These are phyloP conservation scores for Xylaria nigripes DNA, from an alignment of 495 filamentous ascomycete genomes.

Conservation along the genomic window DNA sequence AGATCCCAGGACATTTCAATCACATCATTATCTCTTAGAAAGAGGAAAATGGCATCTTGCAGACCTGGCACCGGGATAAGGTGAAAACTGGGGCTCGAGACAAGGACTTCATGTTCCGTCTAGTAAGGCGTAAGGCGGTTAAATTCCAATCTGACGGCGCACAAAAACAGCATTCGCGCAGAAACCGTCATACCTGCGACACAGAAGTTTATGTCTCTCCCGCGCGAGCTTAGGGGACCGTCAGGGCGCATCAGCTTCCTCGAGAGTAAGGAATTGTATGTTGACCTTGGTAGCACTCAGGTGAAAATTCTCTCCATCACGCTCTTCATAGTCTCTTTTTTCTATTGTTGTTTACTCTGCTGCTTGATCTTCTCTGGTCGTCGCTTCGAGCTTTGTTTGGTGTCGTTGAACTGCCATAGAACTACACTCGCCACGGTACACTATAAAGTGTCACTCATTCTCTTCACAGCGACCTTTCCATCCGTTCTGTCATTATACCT, in stretches of 20 bases:
- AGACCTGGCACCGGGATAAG: not conserved
- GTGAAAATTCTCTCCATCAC: not conserved
- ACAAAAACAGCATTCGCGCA: not conserved
- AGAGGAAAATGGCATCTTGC: slow-evolving; percentile 4
- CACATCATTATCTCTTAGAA: slow-evolving; percentile 61
- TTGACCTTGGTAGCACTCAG: not conserved
- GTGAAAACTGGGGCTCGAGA: not conserved
- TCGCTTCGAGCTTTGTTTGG: not conserved
- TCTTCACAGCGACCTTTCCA: not conserved
- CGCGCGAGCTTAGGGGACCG: not conserved
- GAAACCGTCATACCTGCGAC: slow-evolving; percentile 3
- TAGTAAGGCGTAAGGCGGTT: not conserved
- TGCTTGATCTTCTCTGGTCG: not conserved
- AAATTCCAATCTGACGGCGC: not conserved
- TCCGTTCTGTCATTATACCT: slow-evolving; percentile 5
- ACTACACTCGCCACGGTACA: not conserved
- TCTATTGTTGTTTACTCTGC: not conserved
- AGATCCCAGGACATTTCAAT: slow-evolving; percentile 80
- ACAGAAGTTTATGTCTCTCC: not conserved
- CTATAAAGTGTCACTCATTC: not conserved
- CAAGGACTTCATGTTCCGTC: not conserved
- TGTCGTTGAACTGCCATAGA: not conserved
- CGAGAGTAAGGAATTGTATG: not conserved
- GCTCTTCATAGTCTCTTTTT: not conserved
- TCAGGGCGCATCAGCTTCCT: not conserved